Percentiles rank a stretch among this genome's conserved stretches.
phyloP scores from a whole-genome alignment of 1,139 yeast genomes.

The Blastobotrys illinoisensis region DNA sequence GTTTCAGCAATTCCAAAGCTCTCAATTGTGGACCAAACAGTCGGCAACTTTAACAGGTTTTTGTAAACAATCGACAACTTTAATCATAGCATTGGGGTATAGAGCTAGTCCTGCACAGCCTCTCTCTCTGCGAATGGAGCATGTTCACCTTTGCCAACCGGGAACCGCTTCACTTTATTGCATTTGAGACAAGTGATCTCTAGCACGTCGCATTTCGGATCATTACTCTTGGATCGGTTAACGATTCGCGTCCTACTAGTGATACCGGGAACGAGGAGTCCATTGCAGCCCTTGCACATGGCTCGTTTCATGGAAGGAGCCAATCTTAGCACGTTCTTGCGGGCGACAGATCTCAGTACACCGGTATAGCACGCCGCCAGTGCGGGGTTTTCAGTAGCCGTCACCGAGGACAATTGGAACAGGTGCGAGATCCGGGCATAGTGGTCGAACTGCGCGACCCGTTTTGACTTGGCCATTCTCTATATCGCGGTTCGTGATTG shows the following conservation, averaged over 20 bases:
- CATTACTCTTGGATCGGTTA: slow-evolving; percentile 25
- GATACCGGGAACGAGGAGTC: slow-evolving; percentile 45
- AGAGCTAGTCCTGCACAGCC: not conserved
- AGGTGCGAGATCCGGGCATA: slow-evolving; percentile 53
- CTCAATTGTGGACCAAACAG: too few species aligned
- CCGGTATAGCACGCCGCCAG: slow-evolving; percentile 46
- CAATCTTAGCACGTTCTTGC: slow-evolving; percentile 56
- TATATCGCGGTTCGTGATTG: too few species aligned
- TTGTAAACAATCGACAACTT: not conserved
- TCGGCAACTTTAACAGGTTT: not conserved
- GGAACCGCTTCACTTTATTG: slow-evolving; percentile 36
- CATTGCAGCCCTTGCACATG: slow-evolving; percentile 54
- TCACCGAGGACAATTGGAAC: slow-evolving; percentile 44
- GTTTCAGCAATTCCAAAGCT: too few species aligned
- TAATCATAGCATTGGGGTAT: too few species aligned
- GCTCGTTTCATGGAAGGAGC: slow-evolving; percentile 58
- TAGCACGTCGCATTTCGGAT: slow-evolving; percentile 30
- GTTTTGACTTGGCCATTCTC: slow-evolving; percentile 15
- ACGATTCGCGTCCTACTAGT: slow-evolving; percentile 34
- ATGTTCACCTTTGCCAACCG: slow-evolving; percentile 31
- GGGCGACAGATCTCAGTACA: slow-evolving; percentile 43
- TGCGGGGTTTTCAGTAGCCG: slow-evolving; percentile 8
- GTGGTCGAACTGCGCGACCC: slow-evolving; percentile 52
- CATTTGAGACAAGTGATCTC: slow-evolving; percentile 34
- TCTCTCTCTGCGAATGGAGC: not conserved